Evolutionary conservation across 2,329 filamentous ascomycete species (phyloP).

Genomic region (Neurospora sp.): DNA sequence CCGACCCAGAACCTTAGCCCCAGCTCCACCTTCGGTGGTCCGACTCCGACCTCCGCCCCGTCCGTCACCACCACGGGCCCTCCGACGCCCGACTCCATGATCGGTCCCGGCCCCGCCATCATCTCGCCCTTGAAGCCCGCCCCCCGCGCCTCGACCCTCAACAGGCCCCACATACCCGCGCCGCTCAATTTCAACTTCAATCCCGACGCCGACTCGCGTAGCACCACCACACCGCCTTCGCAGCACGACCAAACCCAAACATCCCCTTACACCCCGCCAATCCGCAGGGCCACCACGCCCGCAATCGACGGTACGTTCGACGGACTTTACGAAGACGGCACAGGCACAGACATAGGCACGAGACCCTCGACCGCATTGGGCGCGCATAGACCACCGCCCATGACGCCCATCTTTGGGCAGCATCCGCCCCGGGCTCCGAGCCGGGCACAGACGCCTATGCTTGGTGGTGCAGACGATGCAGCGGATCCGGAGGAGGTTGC

Average conservation of each 20-base stretch:
- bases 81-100: neutral
- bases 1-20: constrained; percentile 5
- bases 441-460: constrained; percentile 4
- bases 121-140: constrained; percentile 6
- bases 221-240: constrained; percentile 2
- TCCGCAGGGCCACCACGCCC: constrained; percentile 4
- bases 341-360: neutral
- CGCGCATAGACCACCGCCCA: neutral
- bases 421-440: neutral
- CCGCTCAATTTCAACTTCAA: constrained; percentile 20
- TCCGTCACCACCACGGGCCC: neutral
- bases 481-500: neutral
- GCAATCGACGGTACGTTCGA: constrained; percentile 11
- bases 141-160: constrained; percentile 1
- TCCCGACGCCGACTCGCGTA: constrained; percentile 15
- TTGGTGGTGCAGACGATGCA: neutral
- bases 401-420: neutral
- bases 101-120: neutral
- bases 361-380: neutral
- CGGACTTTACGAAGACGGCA: constrained; percentile 1
- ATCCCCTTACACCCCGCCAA: constrained; percentile 3
- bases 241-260: constrained; percentile 14
- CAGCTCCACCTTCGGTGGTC: too few species aligned
- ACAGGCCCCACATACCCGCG: constrained; percentile 10
- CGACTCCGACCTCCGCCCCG: constrained; percentile 1